Base-by-base conservation (phyloP, 2,329 filamentous ascomycete species). In the Xylogone sp. region DNA sequence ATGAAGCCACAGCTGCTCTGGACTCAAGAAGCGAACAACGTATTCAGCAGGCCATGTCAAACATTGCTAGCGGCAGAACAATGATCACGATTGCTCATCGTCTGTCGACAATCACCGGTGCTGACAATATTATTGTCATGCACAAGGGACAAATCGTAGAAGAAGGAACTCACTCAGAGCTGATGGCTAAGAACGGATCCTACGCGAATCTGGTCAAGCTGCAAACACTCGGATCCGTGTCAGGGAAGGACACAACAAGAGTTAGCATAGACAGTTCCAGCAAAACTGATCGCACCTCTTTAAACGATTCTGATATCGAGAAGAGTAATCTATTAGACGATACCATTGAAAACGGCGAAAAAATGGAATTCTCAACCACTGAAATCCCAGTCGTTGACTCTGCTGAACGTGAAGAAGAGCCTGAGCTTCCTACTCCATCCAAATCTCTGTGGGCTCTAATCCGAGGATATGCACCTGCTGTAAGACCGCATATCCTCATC, bases 81-180 rank as follows among this genome's bases (percentile, higher is more conserved):
- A 84, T 96, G 71, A 81, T 97, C 53, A 90, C 97, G 43, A 97
- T 97, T 71, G 93, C 93, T 70, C 90, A 96, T 69, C 86, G 90
- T 48, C 74, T 96, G 18, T 93, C 88, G 29, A 96, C 90, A 1
- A 92, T 95, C 59, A 90, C 87, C 90, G 93, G 88, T 50, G 90
- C 90, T 2, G 88, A 95, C 65, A 87, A 90, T 61, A 95, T 95
- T 53, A 75, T 94, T 44, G 89, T 94, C 7, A 74, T 95, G 10
- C 82, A 88, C 54, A 81, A 85, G 53, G 90, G 90, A 16, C 76
- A 78, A 42, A 85, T 95, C 45, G 79, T 83, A 12, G 90, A 95
- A 69, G 78, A 80, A 46, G 90, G 90, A 16, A 90, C 83, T 0
- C 90, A 96, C 64, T 79, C 86, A 3, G 21, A 83, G 91, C 75